Percentiles rank a stretch among this genome's conserved stretches.
Conservation (phyloP, 257 asterid genomes). For the Handroanthus guayacan region DNA sequence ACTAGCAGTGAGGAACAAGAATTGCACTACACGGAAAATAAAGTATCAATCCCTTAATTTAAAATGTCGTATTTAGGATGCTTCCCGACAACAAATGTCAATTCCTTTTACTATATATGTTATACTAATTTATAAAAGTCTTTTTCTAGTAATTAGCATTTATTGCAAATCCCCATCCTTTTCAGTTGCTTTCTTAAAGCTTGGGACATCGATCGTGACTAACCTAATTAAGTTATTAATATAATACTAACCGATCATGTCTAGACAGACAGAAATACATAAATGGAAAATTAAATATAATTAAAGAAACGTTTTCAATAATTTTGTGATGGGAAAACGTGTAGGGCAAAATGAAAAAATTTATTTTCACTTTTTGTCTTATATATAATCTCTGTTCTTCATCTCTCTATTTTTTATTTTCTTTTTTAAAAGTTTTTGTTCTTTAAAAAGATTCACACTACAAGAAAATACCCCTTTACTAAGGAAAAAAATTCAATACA, state of each 20-base stretch:
- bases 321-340: too few relatives aligned
- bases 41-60: not conserved
- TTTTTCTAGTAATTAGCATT: not conserved
- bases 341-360: too few relatives aligned
- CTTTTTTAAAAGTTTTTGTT: too few relatives aligned
- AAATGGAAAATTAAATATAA: not conserved
- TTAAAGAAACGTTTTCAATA: too few relatives aligned
- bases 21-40: constrained; percentile 29
- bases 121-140: not conserved
- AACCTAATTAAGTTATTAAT: not conserved
- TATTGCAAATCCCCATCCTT: not conserved
- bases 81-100: not conserved
- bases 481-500: too few relatives aligned
- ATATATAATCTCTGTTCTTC: too few relatives aligned
- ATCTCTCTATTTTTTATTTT: too few relatives aligned
- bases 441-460: too few relatives aligned
- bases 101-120: not conserved
- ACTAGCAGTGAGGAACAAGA: not conserved
- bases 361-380: too few relatives aligned
- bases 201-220: not conserved
- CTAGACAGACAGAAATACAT: not conserved
- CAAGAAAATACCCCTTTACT: too few relatives aligned
- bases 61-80: not conserved
- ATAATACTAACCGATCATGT: too few relatives aligned
- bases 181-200: not conserved